Conservation (phyloP, 805 yeast species). For the Candida yuanshanica region DNA sequence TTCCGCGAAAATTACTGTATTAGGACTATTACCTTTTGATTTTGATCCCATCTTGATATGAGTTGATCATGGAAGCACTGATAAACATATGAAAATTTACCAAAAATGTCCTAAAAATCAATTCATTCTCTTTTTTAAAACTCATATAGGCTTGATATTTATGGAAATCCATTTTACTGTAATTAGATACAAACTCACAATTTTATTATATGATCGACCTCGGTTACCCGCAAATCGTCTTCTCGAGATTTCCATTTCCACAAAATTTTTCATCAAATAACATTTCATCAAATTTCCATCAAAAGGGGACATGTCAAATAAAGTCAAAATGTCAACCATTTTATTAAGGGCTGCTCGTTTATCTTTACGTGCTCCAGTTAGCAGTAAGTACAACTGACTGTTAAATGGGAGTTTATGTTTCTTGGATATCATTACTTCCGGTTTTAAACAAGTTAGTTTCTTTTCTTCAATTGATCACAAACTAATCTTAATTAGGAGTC, state of each 20-base stretch:
- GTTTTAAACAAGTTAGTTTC: background rate
- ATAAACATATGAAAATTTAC: too few species aligned
- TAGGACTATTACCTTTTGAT: too few species aligned
- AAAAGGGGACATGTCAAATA: conserved; percentile 2
- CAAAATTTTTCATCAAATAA: conserved; percentile 5
- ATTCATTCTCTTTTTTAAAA: too few species aligned
- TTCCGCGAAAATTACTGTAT: too few species aligned
- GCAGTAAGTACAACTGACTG: background rate
- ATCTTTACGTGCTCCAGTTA: conserved; percentile 10
- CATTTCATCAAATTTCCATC: background rate
- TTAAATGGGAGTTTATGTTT: conserved; percentile 1
- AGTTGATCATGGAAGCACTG: too few species aligned
- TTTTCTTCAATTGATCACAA: background rate
- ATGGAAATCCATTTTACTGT: too few species aligned
- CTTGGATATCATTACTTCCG: background rate
- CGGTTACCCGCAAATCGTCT: background rate
- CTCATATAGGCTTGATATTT: too few species aligned
- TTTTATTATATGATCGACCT: too few species aligned
- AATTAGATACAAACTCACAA: too few species aligned
- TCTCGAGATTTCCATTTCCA: background rate
- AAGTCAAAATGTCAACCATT: conserved; percentile 4
- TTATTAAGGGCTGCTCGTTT: conserved; percentile 10
- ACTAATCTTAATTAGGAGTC: conserved; percentile 1
- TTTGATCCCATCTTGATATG: too few species aligned
- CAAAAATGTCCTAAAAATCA: too few species aligned